Base-by-base conservation (phyloP, 2,329 filamentous ascomycete species). In the Apiospora saccharicola region DNA sequence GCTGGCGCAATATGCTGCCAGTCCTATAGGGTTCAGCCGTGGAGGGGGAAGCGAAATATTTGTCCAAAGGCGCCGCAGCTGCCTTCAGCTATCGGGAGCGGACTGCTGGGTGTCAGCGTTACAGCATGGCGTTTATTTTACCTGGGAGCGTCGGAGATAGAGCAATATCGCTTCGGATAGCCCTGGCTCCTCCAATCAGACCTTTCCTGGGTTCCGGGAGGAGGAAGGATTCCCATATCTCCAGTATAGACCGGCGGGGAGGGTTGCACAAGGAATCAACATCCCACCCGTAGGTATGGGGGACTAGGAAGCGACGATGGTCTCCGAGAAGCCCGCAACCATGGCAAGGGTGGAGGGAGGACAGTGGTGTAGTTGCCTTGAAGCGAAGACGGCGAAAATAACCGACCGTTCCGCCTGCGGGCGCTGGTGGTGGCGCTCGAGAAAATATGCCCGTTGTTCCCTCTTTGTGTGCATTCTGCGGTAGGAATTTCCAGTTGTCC, bases 401-500 rank as follows among this genome's bases (percentile, higher is more conserved):
- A n/a, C 57, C 57, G 57, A 64, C 57, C 3, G 57, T 41, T 64
- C 57, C 57, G 57, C 12, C 19, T n/a, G 34, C 13, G 34, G 57
- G 57, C 57, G 57, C n/a, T 41, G 12, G 13, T 41, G 34, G 53
- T 34, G 30, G 26, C 26, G 53, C 30, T 61, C 16, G 30, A 61
- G 53, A 16, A 61, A 12, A 61, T 61, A 61, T 61, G 53, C 53
- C 53, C 53, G 53, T 61, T 61, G 37, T 16, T 61, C 53, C 37
- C 37, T 10, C 37, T 41, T 37, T 37, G 22, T 22, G 53, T 61
- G 30, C 53, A 61, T 34, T 22, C 37, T 37, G 53, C 30, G 30
- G 53, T 37, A 37, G 14, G 16, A 61, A 30, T 19, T 37, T 61
- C 16, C 4, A 16, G 10, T 41, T 7, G 37, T 41, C 6, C 53